Evolutionary conservation across 768 basidiomycete genomes (phyloP), one percentile per base, ranked within the genome.

Genomic region (Boletus sp.): DNA sequence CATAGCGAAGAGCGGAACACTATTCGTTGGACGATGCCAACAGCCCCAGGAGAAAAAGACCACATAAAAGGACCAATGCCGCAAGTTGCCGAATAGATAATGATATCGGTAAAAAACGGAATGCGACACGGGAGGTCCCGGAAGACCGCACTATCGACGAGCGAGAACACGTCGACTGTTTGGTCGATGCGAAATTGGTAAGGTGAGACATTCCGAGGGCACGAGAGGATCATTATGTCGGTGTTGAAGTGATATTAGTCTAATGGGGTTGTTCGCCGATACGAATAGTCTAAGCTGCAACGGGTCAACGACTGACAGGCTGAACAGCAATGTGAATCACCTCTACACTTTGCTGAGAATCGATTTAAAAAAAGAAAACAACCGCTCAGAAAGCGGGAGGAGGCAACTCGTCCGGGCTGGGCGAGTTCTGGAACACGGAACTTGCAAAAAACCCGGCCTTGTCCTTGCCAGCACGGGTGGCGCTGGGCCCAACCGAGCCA

Each of bases 371-470:
- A 54, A 48, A 63, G 48, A 69, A 69, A 78, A 69, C 78, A 48
- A 74, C 72, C 69, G 68, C 67, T 71, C 50, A 70, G 65, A 87
- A 84, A 59, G 78, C 74, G 51, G 87, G 87, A 56, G 83, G 80
- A 43, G 89, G 89, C 45, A 91, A 73, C 65, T 88, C 88, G 56
- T 90, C 89, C 49, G 89, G 89, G 63, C 85, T 89, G 15, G 89
- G 89, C 54, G 87, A 89, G 76, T 90, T 91, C 78, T 90, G 89
- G 82, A 90, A 91, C 64, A 79, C 75, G 32, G 88, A 90, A 64
- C 87, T 90, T 60, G 89, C 88, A 70, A 88, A 91, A 66, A 82
- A 88, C 8, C 79, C 79, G 29, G 73, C 68, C 56, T 72, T 74
- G 48, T 71, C 66, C 61, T 67, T 65, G 56, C 38, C 60, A 56